Base-by-base conservation (phyloP, 1,284 basidiomycete species). In the Sanghuangporus sanghuang region DNA sequence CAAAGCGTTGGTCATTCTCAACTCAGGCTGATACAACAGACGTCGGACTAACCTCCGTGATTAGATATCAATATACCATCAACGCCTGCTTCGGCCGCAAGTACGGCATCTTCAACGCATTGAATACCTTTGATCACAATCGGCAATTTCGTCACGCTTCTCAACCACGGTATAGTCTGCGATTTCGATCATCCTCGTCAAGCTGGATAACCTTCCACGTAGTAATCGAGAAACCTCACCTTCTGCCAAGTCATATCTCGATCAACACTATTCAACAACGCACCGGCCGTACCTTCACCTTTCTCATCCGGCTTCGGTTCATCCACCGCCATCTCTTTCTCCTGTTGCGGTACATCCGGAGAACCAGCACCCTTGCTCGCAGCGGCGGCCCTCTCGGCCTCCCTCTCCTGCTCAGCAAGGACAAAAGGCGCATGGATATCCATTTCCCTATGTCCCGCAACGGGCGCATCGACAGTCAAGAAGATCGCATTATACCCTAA, bases 11-110 rank as follows among this genome's bases (percentile, higher is more conserved):
- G 39, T 60, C 52, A 48, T 49, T 72, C 3, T 74, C 14, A 57
- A 74, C 73, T 62, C 76, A 32, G 44, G n/a, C 6, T 42, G 60
- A 55, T 55, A 35, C 46, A 52, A 72, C 62, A 27, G 73, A 64
- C 58, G 38, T 60, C 4, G 72, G 66, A 70, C 85, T 69, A 72
- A 85, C 95, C 94, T 65, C 93, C 94, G 70, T 96, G 95, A 70
- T 97, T 97, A 3, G 92, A 93, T n/a, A 95, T 75, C 38, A 97
- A 81, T 62, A 98, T 90, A 6, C 93, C 95, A 66, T 93, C 89
- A n/a, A 90, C 85, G 4, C 95, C 93, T 12, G 86, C 85, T 71
- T 97, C 90, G 18, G 85, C 89, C 21, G 96, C 96, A 61, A 93
- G 81, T 6, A 97, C 86, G 1, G 93, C 95, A 73, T 92, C 89